Evolutionary conservation across 257 asterid species (phyloP).

Genomic region (Plantago elongata): DNA sequence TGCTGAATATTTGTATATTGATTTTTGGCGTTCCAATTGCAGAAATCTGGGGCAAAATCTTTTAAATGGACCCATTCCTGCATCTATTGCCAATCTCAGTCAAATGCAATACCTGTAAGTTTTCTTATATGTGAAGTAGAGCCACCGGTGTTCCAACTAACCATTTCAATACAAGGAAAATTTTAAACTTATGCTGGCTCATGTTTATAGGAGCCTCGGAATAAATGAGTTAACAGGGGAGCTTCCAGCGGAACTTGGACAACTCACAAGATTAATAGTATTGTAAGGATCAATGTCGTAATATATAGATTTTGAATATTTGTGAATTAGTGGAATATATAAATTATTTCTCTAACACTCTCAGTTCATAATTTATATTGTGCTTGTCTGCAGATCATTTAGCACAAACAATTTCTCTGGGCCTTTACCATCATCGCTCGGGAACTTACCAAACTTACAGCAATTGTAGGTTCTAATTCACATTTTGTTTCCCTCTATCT

Average conservation of each 20-base stretch:
- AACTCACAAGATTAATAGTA: constrained; percentile 46
- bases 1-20: neutral
- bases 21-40: constrained; percentile 15
- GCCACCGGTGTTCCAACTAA: neutral
- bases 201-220: constrained; percentile 39
- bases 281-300: constrained; percentile 29
- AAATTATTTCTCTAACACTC: no score
- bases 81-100: constrained; percentile 50
- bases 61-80: constrained; percentile 56
- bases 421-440: constrained; percentile 64
- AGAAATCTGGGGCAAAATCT: constrained; percentile 55
- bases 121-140: neutral
- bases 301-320: no score
- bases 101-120: constrained; percentile 65
- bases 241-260: constrained; percentile 68
- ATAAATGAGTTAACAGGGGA: constrained; percentile 63
- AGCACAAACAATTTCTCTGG: constrained; percentile 75
- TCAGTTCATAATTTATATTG: neutral
- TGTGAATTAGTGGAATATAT: no score
- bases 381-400: constrained; percentile 34
- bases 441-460: constrained; percentile 44
- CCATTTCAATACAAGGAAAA: neutral
- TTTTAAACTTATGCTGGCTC: neutral
- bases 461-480: constrained; percentile 45
- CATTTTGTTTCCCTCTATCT: neutral